A percentile compares a stretch with the other conserved stretches of the same genome.
phyloP scores from a whole-genome alignment of 2,329 filamentous ascomycete species.

The Fusarium devonianum region DNA sequence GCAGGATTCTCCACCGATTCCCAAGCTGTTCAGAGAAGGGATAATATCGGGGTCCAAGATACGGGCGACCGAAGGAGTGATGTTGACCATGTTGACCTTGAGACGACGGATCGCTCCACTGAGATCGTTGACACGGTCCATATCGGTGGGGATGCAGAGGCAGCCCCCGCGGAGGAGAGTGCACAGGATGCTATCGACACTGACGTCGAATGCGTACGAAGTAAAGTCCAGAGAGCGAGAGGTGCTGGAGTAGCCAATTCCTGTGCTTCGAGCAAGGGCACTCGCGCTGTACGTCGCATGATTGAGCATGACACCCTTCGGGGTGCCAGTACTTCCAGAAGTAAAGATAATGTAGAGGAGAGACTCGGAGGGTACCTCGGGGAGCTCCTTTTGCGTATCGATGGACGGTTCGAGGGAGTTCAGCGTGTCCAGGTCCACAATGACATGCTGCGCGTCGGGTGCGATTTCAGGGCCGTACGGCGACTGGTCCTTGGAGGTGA shows the following conservation, averaged over 20 bases:
- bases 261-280: slow-evolving; percentile 34
- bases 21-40: slow-evolving; percentile 55
- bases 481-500: slow-evolving; percentile 31
- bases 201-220: slow-evolving; percentile 62
- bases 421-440: slow-evolving; percentile 25
- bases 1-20: slow-evolving; percentile 61
- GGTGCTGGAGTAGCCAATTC: slow-evolving; percentile 50
- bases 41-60: slow-evolving; percentile 56
- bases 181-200: slow-evolving; percentile 61
- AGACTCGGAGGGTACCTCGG: slow-evolving; percentile 51
- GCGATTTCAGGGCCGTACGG: slow-evolving; percentile 29
- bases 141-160: slow-evolving; percentile 62
- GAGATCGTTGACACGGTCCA: slow-evolving; percentile 59
- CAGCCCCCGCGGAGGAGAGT: slow-evolving; percentile 59
- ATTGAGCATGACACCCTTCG: slow-evolving; percentile 66
- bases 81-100: slow-evolving; percentile 56
- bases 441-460: slow-evolving; percentile 26
- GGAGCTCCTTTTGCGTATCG: slow-evolving; percentile 37
- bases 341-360: slow-evolving; percentile 68
- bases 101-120: slow-evolving; percentile 54
- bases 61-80: slow-evolving; percentile 59
- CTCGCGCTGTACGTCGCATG: slow-evolving; percentile 57
- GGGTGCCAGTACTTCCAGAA: slow-evolving; percentile 69
- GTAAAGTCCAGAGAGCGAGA: slow-evolving; percentile 56
- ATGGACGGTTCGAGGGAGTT: slow-evolving; percentile 23